Evolutionary conservation across 805 yeast genomes (phyloP).

Genomic region (Blastobotrys parvus): DNA sequence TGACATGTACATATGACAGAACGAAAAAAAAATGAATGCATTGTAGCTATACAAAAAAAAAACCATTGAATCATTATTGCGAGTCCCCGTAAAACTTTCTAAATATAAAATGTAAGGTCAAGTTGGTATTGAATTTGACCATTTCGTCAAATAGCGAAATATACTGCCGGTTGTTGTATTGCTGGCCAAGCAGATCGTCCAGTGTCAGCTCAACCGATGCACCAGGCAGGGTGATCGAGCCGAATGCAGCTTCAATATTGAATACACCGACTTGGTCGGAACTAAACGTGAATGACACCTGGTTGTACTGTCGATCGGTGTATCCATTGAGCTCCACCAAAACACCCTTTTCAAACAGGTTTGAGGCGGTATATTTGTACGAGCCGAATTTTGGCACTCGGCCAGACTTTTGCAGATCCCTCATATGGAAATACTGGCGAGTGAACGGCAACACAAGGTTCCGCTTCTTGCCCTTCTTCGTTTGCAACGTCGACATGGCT

Average conservation of each 20-base stretch:
- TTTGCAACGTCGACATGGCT: constrained; percentile 43
- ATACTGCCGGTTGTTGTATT: constrained; percentile 54
- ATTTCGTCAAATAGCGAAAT: constrained; percentile 57
- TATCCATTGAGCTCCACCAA: constrained; percentile 51
- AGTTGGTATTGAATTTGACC: constrained; percentile 61
- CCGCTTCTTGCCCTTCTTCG: constrained; percentile 27
- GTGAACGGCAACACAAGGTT: constrained; percentile 42
- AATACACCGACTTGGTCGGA: constrained; percentile 69
- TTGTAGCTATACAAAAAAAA: not conserved
- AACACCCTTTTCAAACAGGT: constrained; percentile 64
- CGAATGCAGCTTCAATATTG: constrained; percentile 66
- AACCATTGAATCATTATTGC: not conserved
- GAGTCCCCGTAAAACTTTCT: constrained; percentile 56
- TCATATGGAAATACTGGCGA: constrained; percentile 67
- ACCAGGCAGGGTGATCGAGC: constrained; percentile 48
- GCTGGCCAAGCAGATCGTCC: constrained; percentile 63
- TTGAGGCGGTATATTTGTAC: constrained; percentile 66
- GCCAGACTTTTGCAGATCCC: constrained; percentile 59
- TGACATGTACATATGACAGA: not conserved
- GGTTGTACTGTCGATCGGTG: constrained; percentile 43
- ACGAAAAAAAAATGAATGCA: not conserved
- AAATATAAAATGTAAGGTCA: constrained; percentile 61
- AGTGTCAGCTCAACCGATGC: constrained; percentile 48
- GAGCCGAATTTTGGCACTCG: constrained; percentile 69
- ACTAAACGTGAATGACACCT: constrained; percentile 64